Percentiles rank a stretch among this genome's conserved stretches.
phyloP scores from a whole-genome alignment of 2,329 filamentous ascomycete species.

The Verticillium klebahnii region DNA sequence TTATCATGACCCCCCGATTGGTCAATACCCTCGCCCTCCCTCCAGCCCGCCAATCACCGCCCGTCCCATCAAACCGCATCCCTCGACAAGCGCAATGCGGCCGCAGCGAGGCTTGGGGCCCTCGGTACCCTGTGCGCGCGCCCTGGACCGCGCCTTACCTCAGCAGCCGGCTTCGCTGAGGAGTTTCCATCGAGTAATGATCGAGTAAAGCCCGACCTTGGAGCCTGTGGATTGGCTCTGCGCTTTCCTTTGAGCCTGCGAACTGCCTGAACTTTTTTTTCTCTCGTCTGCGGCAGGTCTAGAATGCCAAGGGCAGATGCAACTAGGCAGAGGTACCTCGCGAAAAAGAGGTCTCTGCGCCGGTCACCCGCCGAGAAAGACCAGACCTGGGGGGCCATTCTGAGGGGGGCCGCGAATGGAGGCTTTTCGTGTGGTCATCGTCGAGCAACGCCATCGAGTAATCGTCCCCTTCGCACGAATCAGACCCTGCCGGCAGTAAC shows the following conservation, averaged over 20 bases:
- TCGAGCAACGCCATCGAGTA: not conserved
- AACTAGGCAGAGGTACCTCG: not conserved
- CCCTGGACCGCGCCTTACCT: not conserved
- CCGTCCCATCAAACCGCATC: not conserved
- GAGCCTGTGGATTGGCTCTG: constrained; percentile 4
- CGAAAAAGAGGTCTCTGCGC: not conserved
- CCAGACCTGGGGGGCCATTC: not conserved
- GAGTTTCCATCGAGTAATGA: constrained; percentile 43
- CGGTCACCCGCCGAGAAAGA: not conserved
- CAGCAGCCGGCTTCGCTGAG: not conserved
- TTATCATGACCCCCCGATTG: not conserved
- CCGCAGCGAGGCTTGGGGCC: not conserved
- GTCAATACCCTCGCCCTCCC: not conserved
- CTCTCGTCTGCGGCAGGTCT: not conserved
- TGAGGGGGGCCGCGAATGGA: not conserved
- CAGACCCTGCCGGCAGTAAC: not conserved
- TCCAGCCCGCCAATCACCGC: not conserved
- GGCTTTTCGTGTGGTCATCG: not conserved
- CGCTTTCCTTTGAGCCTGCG: not conserved
- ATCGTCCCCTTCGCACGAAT: not conserved
- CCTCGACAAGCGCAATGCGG: not conserved
- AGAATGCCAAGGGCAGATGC: not conserved
- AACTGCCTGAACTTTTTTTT: not conserved
- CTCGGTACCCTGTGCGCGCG: not conserved
- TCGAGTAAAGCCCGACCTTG: constrained; percentile 29